Evolutionary conservation across 129 eudicot species (phyloP), one percentile per base, ranked within the genome.

Genomic region (Lactuca saligna): DNA sequence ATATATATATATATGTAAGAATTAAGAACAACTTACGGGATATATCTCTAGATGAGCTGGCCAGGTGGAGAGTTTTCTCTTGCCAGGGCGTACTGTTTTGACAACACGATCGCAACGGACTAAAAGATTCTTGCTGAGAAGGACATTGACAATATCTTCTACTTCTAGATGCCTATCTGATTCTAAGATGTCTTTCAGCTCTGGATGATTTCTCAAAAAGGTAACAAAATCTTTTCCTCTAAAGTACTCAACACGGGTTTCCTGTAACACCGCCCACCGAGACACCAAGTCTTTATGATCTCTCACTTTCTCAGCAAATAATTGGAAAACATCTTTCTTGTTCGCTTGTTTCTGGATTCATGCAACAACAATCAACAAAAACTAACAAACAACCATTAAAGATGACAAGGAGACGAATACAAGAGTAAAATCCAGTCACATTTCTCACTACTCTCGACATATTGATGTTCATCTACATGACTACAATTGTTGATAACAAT

Each of bases 231-330:
- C 99, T 66, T 89, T 93, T 73, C 99, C 99, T 66, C 97, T 85
- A 64, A 93, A 89, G 86, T 93, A 93, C 82, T 93, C 99, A 25
- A 93, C 99, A 39, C 99, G 94, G 6, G 99, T 93, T 80, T 93
- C 99, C 81, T 93, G 99, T 70, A 93, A 79, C 57, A 93, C 95
- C 62, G 99, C 99, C 99, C 99, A 93, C 77, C 99, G 85, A 32
- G 99, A 93, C 44, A 86, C 97, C 83, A 93, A 78, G 68, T 80
- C 95, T 78, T 93, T 93, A 76, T 93, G 97, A 66, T 93, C 90
- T 78, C 99, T 85, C 58, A 89, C 95, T 82, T 85, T 93, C 87
- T 93, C 99, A 57, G 99, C 99, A 80, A 93, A 89, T 77, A 83
- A 70, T 71, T 86, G 96, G 63, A 87, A 93, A 16, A 83, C 90